Base-by-base conservation (phyloP, 169 alveolate genomes). In the Plasmodium coatneyi region DNA sequence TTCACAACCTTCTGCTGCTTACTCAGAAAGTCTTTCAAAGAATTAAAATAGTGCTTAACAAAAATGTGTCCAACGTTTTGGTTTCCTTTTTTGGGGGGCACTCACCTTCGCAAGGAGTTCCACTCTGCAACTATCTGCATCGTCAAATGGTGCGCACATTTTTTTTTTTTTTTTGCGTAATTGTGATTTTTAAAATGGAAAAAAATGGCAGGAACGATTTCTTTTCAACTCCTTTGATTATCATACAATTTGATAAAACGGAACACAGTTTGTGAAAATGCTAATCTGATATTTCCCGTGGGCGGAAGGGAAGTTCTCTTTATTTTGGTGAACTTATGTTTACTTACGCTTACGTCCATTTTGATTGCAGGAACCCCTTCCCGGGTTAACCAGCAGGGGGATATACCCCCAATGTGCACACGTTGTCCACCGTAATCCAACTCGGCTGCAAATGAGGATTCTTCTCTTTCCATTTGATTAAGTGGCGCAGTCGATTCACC, bases 1-100 rank as follows among this genome's bases (percentile, higher is more conserved):
- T 89, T 89, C 74, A 78, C 94, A 30, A 80, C 94, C 16, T 89
- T 89, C 34, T 89, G 94, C 14, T 89, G 94, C 82, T 25, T 80
- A 46, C 90, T 89, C 12, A 89, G 90, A 79, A 79, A 80, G 71
- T 89, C 94, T 25, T 78, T 89, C 74, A 80, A 89, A 66, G 94
- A 89, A 46, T 66, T 80, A 66, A 66, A 89, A 89, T 89, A 66
- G 19, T n/a, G 60, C 74, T 22, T 30, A 70, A 25, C 16, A 34
- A 43, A 83, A 36, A 83, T 70, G 16, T 0, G 7, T 12, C 16
- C 39, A 25, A n/a, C 52, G 32, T n/a, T 12, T 34, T 32, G 56
- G 39, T 74, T 60, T 52, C 39, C 34, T 36, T 28, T 36, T 60
- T 43, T 43, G 28, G 79, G 25, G 41, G 28, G 32, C 52, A 54